phyloP scores from a whole-genome alignment of 495 filamentous ascomycete genomes.

The Podospora fimiseda region DNA sequence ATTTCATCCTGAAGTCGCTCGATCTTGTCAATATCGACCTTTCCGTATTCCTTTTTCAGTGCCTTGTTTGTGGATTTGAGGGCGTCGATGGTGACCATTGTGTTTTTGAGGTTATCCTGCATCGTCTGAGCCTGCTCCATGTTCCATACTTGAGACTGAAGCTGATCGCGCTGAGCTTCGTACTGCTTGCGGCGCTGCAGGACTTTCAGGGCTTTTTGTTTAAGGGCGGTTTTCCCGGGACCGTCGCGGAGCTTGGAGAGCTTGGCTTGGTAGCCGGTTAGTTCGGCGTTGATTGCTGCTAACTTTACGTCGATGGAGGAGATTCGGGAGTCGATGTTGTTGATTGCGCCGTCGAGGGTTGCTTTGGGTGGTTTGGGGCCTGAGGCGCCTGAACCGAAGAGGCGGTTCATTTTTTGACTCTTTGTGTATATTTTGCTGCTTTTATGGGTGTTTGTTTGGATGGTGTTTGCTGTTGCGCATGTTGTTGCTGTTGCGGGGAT shows the following conservation, averaged over 20 bases:
- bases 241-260: slow-evolving; percentile 93
- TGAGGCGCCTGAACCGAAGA: slow-evolving; percentile 75
- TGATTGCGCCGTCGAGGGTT: slow-evolving; percentile 78
- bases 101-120: slow-evolving; percentile 98
- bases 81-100: slow-evolving; percentile 96
- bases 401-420: slow-evolving; percentile 69
- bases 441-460: too few relatives aligned
- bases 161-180: slow-evolving; percentile 89
- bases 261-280: slow-evolving; percentile 78
- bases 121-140: slow-evolving; percentile 99
- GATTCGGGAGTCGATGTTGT: slow-evolving; percentile 82
- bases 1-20: slow-evolving; percentile 98
- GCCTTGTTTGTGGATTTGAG: slow-evolving; percentile 96
- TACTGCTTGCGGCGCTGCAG: slow-evolving; percentile 95
- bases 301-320: slow-evolving; percentile 93
- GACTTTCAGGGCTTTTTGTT: slow-evolving; percentile 91
- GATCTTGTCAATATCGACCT: slow-evolving; percentile 95
- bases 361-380: slow-evolving; percentile 88
- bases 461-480: too few relatives aligned
- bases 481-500: too few relatives aligned
- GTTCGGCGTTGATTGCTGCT: slow-evolving; percentile 83
- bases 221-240: slow-evolving; percentile 86
- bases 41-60: slow-evolving; percentile 90
- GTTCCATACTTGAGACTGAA: slow-evolving; percentile 94
- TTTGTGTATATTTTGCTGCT: too few relatives aligned